These are phyloP conservation scores for Venturia aucupariae DNA, from an alignment of 2,329 filamentous ascomycete genomes.

Conservation along the genomic window DNA sequence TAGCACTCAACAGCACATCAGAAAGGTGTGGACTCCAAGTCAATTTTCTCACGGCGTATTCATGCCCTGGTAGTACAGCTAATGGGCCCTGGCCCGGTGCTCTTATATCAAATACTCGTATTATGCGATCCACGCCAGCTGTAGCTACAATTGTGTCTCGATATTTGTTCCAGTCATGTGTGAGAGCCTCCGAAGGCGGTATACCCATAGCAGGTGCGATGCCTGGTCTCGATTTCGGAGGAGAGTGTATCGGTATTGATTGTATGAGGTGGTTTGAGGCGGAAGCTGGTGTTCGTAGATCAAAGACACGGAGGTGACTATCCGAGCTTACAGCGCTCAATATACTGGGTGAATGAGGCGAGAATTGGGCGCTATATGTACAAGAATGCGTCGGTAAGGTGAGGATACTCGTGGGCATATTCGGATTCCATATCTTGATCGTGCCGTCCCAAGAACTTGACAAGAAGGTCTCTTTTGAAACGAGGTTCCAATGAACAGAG, in stretches of 20 bases:
- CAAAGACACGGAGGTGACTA: slow-evolving; percentile 81
- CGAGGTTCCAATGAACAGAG: slow-evolving; percentile 83
- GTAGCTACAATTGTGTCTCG: slow-evolving; percentile 74
- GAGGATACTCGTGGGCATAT: slow-evolving; percentile 60
- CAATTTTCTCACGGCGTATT: slow-evolving; percentile 79
- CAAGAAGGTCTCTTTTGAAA: slow-evolving; percentile 82
- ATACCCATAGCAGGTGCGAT: slow-evolving; percentile 31
- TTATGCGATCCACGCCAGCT: slow-evolving; percentile 75
- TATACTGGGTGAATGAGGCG: slow-evolving; percentile 75
- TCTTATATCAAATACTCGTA: slow-evolving; percentile 86
- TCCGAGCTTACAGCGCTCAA: slow-evolving; percentile 84
- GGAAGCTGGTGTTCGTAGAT: slow-evolving; percentile 76
- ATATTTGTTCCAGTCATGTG: slow-evolving; percentile 99
- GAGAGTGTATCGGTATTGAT: slow-evolving; percentile 73
- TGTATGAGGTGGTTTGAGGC: slow-evolving; percentile 81
- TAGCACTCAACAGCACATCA: slow-evolving; percentile 77
- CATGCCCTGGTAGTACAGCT: slow-evolving; percentile 69
- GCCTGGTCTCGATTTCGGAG: slow-evolving; percentile 43
- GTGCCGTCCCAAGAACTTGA: slow-evolving; percentile 95
- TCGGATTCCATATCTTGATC: slow-evolving; percentile 90
- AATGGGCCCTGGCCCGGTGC: slow-evolving; percentile 59
- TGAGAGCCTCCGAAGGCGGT: slow-evolving; percentile 74
- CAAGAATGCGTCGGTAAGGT: slow-evolving; percentile 89
- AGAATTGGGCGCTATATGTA: slow-evolving; percentile 89
- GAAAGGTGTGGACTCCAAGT: slow-evolving; percentile 92